These are phyloP conservation scores for Cadophora luteo-olivacea DNA, from an alignment of 2,329 filamentous ascomycete species.

Conservation along the genomic window DNA sequence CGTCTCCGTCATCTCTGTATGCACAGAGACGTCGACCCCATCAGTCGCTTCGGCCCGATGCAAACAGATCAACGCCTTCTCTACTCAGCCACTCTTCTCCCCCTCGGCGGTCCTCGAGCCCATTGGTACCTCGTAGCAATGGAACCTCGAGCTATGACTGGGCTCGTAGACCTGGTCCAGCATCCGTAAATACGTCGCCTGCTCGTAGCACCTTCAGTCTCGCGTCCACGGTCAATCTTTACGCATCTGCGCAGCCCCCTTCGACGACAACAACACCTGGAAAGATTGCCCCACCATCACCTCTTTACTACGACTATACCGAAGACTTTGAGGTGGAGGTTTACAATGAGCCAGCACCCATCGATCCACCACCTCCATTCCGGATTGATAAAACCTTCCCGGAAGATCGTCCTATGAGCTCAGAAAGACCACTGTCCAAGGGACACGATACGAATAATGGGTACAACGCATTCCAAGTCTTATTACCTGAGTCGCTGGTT, in stretches of 20 bases:
- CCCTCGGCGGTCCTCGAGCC: slow-evolving; percentile 39
- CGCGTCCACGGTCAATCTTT: slow-evolving; percentile 42
- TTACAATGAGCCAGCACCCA: slow-evolving; percentile 26
- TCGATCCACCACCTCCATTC: slow-evolving; percentile 40
- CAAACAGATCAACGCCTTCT: slow-evolving; percentile 41
- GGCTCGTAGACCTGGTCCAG: slow-evolving; percentile 32
- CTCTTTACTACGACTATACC: slow-evolving; percentile 46
- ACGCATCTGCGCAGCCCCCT: slow-evolving; percentile 26
- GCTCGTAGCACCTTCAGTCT: slow-evolving; percentile 42
- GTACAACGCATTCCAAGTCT: not conserved
- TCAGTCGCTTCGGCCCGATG: slow-evolving; percentile 38
- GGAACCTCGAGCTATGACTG: slow-evolving; percentile 33
- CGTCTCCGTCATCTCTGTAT: slow-evolving; percentile 43
- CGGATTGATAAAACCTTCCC: slow-evolving; percentile 41
- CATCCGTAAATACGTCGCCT: slow-evolving; percentile 41
- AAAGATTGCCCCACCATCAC: slow-evolving; percentile 38
- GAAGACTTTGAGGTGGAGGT: slow-evolving; percentile 44
- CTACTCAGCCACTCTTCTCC: slow-evolving; percentile 40
- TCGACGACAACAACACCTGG: slow-evolving; percentile 41
- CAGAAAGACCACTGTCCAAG: slow-evolving; percentile 25
- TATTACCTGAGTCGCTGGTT: not conserved
- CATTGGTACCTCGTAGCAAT: slow-evolving; percentile 32
- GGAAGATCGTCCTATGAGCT: slow-evolving; percentile 40
- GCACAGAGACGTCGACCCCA: slow-evolving; percentile 40
- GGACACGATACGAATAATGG: not conserved